A percentile compares a stretch with the other conserved stretches of the same genome.
phyloP scores from a whole-genome alignment of 164 flowering plant species.

The Euptelea pleiosperma region DNA sequence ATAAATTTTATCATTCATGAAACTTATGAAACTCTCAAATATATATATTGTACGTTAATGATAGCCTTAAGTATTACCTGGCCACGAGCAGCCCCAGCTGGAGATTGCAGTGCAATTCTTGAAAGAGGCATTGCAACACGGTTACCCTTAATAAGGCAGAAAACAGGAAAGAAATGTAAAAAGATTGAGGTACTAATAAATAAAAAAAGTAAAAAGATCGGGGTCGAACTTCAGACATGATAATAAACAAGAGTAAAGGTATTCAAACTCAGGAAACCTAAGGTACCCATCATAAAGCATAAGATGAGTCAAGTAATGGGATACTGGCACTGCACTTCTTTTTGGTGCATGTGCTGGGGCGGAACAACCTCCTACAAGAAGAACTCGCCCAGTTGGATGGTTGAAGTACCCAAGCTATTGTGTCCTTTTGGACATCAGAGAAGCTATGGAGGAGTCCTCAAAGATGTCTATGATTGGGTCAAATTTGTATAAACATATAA shows the following conservation, averaged over 20 bases:
- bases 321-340: too few relatives aligned
- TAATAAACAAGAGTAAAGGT: not conserved
- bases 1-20: not conserved
- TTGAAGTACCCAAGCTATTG: too few relatives aligned
- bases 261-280: too few relatives aligned
- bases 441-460: not conserved
- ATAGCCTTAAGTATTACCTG: constrained; percentile 46
- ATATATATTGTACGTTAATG: not conserved
- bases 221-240: not conserved
- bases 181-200: not conserved
- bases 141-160: constrained; percentile 48
- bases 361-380: too few relatives aligned
- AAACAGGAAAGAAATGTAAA: constrained; percentile 8
- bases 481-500: too few relatives aligned
- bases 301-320: too few relatives aligned
- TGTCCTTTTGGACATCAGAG: too few relatives aligned
- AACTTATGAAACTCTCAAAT: not conserved
- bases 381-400: too few relatives aligned
- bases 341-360: too few relatives aligned
- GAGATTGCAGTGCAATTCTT: constrained; percentile 65
- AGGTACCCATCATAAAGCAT: too few relatives aligned
- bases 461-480: too few relatives aligned
- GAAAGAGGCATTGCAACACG: constrained; percentile 80
- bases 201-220: not conserved
- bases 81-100: constrained; percentile 92